phyloP scores from a whole-genome alignment of 495 filamentous ascomycete genomes.

The Physcia stellaris region DNA sequence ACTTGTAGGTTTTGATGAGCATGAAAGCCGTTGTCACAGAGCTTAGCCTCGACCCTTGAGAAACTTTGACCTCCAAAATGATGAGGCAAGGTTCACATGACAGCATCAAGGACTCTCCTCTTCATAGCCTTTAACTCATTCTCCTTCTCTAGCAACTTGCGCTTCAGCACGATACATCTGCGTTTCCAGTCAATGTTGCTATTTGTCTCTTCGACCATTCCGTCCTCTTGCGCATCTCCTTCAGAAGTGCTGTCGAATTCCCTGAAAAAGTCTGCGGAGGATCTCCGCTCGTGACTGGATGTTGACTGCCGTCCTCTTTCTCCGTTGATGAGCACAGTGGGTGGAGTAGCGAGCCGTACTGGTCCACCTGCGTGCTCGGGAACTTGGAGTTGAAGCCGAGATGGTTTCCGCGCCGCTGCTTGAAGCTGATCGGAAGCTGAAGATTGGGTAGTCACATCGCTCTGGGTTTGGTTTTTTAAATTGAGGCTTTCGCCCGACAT shows the following conservation, averaged over 20 bases:
- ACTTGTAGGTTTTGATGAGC: no score
- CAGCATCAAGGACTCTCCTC: constrained; percentile 41
- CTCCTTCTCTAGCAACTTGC: constrained; percentile 37
- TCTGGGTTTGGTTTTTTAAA: no score
- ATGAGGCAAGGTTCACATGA: no score
- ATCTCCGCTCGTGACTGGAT: constrained; percentile 16
- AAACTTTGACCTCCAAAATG: no score
- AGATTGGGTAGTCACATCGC: constrained; percentile 12
- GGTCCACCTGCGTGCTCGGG: constrained; percentile 59
- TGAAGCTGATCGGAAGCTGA: constrained; percentile 15
- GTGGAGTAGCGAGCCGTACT: constrained; percentile 68
- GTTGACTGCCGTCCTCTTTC: constrained; percentile 26
- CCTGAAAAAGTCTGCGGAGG: constrained; percentile 17
- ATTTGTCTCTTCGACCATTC: constrained; percentile 25
- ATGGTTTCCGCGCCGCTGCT: constrained; percentile 28
- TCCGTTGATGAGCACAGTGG: constrained; percentile 56
- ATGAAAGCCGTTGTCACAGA: no score
- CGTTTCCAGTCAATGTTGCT: constrained; percentile 21
- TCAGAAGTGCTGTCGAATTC: constrained; percentile 12
- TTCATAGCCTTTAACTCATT: constrained; percentile 35
- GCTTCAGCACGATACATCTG: constrained; percentile 27
- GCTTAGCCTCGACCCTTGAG: no score
- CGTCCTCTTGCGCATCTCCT: constrained; percentile 7
- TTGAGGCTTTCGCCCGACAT: no score
- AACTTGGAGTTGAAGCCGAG: constrained; percentile 65